These are phyloP conservation scores for Aaosphaeria pasadenensis DNA, from an alignment of 2,329 filamentous ascomycete genomes.

Conservation along the genomic window DNA sequence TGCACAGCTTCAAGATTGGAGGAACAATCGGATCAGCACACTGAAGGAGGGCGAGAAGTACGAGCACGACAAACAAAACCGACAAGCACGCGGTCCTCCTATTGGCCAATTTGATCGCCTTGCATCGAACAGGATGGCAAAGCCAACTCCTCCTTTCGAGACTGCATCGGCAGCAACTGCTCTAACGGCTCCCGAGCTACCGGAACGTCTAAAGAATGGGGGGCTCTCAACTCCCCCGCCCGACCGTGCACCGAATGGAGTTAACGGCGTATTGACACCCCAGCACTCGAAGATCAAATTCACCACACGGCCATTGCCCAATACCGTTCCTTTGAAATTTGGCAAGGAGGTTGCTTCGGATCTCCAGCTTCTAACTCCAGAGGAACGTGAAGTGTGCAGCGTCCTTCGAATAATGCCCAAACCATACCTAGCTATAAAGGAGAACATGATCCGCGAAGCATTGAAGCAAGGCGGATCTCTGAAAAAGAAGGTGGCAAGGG, in stretches of 20 bases:
- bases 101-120: constrained; percentile 85
- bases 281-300: constrained; percentile 47
- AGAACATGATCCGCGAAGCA: constrained; percentile 85
- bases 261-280: constrained; percentile 38
- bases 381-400: constrained; percentile 84
- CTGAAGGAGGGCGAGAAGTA: constrained; percentile 87
- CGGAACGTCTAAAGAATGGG: constrained; percentile 52
- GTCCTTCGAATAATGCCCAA: constrained; percentile 84
- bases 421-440: constrained; percentile 92
- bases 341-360: constrained; percentile 76
- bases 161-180: constrained; percentile 72
- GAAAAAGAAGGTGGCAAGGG: constrained; percentile 91
- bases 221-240: constrained; percentile 41
- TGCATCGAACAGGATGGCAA: constrained; percentile 66
- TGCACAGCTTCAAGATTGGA: constrained; percentile 88
- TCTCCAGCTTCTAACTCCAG: constrained; percentile 77
- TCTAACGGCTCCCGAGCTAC: constrained; percentile 75
- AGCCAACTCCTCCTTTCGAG: constrained; percentile 61
- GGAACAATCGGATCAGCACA: constrained; percentile 77
- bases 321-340: constrained; percentile 63
- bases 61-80: constrained; percentile 78
- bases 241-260: constrained; percentile 52
- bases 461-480: constrained; percentile 82
- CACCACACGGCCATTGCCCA: constrained; percentile 56
- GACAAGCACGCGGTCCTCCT: constrained; percentile 64